Base-by-base conservation (phyloP, 805 yeast species). In the Soucietia sequanensis region DNA sequence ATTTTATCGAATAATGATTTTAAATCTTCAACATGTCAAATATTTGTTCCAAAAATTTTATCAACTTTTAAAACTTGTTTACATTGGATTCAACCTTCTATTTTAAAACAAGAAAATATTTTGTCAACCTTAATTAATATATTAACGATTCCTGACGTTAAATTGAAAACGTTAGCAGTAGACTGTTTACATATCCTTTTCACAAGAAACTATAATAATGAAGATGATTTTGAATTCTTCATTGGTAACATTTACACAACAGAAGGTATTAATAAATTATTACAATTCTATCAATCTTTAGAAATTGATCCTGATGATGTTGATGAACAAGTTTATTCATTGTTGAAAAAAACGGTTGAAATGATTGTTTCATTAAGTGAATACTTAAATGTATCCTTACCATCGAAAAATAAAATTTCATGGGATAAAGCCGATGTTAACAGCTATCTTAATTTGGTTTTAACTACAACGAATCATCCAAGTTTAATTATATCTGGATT, bases 171-270 rank as follows among this genome's bases (percentile, higher is more conserved):
- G 0, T 72, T 90, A 41, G 89, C 96, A 0, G 79, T 90, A 30
- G 99, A 93, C 55, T 88, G 96, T 52, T 71, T 93, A 42, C 96
- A 93, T 57, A 84, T 85, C 24, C 65, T 93, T 14, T 84, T 90
- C 62, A 87, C 96, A 1, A 76, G 98, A 50, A 72, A 76, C 10
- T 89, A 86, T 58, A 65, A 73, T 22, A 65, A 70, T 30, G 72
- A 74, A 8, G 75, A 68, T 27, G 96, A 93, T 58, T 84, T 89
- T 56, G 78, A 78, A 31, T 77, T 78, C 35, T 78, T 91, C 31
- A 80, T 91, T 27, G 95, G 95, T 8, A 72, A 82, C 9, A 83
- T 90, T 3, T 90, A 86, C 62, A 68, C 76, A 27, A 62, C 80
- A 2, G 81, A 78, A 35, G 95, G 95, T n/a, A 76, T 93, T 42